A percentile compares a stretch with the other conserved stretches of the same genome.
These are phyloP conservation scores for Sphaerostilbella broomeana DNA, from an alignment of 2,329 filamentous ascomycete genomes.

Conservation along the genomic window DNA sequence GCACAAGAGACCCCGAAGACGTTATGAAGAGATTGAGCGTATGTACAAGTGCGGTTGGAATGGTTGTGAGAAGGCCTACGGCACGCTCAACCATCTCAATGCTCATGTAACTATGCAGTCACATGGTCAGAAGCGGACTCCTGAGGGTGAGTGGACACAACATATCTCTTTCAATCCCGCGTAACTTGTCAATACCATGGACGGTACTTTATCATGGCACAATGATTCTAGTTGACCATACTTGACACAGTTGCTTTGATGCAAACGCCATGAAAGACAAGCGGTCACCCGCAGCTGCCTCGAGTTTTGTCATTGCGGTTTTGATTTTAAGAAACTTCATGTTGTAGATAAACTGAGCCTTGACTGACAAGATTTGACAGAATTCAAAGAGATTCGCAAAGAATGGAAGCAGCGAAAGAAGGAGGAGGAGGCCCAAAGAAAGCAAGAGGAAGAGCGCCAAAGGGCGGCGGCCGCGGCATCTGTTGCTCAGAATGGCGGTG, in stretches of 20 bases:
- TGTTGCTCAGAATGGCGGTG: constrained; percentile 44
- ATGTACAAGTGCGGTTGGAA: constrained; percentile 99
- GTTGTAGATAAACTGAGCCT: no score
- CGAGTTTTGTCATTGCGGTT: no score
- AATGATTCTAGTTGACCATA: no score
- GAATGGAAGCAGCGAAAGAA: constrained; percentile 99
- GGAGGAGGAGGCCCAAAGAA: constrained; percentile 87
- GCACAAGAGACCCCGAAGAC: constrained; percentile 86
- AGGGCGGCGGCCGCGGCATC: constrained; percentile 48
- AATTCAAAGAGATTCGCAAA: constrained; percentile 98
- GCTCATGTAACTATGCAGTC: constrained; percentile 99
- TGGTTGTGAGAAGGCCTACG: constrained; percentile 96
- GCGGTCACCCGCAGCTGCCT: no score
- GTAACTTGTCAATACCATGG: no score
- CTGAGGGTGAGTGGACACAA: constrained; percentile 75
- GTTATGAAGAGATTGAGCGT: constrained; percentile 97
- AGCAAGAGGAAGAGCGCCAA: constrained; percentile 83
- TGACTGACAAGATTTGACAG: no score
- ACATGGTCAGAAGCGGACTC: constrained; percentile 88
- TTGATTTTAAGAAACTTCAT: no score
- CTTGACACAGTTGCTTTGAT: no score
- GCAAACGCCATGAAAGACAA: no score
- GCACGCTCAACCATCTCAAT: constrained; percentile 93
- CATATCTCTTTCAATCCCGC: no score
- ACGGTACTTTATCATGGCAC: no score